Evolutionary conservation across 768 basidiomycete species (phyloP).

Genomic region (Lactarius psammicola): DNA sequence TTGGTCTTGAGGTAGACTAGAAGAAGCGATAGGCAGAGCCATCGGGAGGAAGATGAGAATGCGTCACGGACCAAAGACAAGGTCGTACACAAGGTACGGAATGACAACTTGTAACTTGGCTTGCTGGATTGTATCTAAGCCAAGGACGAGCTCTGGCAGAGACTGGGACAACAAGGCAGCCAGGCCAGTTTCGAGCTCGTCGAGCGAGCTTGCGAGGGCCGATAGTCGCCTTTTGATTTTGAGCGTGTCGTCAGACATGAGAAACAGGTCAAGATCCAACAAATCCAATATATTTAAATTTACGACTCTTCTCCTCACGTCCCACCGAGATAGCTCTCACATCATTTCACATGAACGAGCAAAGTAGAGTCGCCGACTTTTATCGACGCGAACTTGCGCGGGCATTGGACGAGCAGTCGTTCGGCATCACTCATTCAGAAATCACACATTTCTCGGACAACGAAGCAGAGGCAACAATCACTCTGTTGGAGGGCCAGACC

Average conservation of each 20-base stretch:
- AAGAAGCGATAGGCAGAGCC: background rate
- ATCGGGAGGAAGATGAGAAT: background rate
- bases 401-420: slow-evolving; percentile 25
- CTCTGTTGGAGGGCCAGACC: slow-evolving; percentile 19
- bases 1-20: slow-evolving; percentile 78
- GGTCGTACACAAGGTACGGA: slow-evolving; percentile 82
- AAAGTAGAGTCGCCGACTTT: slow-evolving; percentile 7
- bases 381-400: slow-evolving; percentile 22
- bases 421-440: slow-evolving; percentile 16
- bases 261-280: background rate
- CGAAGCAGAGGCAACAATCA: slow-evolving; percentile 22
- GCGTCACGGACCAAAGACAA: slow-evolving; percentile 69
- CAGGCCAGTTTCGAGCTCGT: slow-evolving; percentile 64
- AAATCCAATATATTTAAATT: background rate
- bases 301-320: too few relatives aligned
- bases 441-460: slow-evolving; percentile 2
- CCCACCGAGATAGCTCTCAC: background rate
- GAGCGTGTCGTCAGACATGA: slow-evolving; percentile 40
- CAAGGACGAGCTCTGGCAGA: slow-evolving; percentile 62
- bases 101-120: slow-evolving; percentile 77
- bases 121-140: slow-evolving; percentile 70
- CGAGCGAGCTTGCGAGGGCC: slow-evolving; percentile 55
- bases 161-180: slow-evolving; percentile 66
- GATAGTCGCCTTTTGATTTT: slow-evolving; percentile 45
- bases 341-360: slow-evolving; percentile 11